Evolutionary conservation across 441 rosid genomes (phyloP), one percentile per base, ranked within the genome.

Genomic region (Dalechampia spathulata): DNA sequence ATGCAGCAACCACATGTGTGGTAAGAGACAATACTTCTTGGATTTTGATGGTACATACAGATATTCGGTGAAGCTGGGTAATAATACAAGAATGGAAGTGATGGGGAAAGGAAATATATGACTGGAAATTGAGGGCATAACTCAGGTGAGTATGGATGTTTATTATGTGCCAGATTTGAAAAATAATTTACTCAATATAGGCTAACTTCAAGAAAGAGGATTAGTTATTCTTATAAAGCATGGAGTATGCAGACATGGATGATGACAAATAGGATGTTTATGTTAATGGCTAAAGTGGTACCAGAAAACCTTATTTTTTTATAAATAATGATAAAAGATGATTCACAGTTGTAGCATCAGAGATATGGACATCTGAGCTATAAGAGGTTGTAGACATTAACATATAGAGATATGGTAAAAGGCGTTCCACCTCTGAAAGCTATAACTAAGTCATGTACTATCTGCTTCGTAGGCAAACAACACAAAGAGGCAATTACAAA

Each of bases 381-480:
- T 14, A 49, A 57, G n/a, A 53, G 52, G 1, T 19, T 57, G 17
- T 41, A 32, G 17, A 49, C 55, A 1, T 22, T 55, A 14, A 12
- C 46, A 11, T 0, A 11, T 2, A 63, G 55, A 25, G 22, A 32
- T 10, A 55, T 63, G 56, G 51, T 63, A 7, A 25, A 4, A 25
- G 43, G 55, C 0, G 15, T 55, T 8, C 67, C 48, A 22, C 4
- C 22, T 0, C 19, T 62, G 7, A 12, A 19, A 3, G 10, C 6
- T 2, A 5, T 28, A 25, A 11, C 1, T 0, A 19, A 4, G 1
- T 4, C 16, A 2, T 63, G 43, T n/a, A 23, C 2, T 1, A 49
- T 37, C 9, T 63, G 56, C 34, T 47, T 30, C 19, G n/a, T 20
- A 0, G 44, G 61, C 0, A 63, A 63, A n/a, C 53, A 58, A 36